Percentiles rank a stretch among this genome's conserved stretches.
phyloP scores from a whole-genome alignment of 768 basidiomycete species.

The Suillus subaureus region DNA sequence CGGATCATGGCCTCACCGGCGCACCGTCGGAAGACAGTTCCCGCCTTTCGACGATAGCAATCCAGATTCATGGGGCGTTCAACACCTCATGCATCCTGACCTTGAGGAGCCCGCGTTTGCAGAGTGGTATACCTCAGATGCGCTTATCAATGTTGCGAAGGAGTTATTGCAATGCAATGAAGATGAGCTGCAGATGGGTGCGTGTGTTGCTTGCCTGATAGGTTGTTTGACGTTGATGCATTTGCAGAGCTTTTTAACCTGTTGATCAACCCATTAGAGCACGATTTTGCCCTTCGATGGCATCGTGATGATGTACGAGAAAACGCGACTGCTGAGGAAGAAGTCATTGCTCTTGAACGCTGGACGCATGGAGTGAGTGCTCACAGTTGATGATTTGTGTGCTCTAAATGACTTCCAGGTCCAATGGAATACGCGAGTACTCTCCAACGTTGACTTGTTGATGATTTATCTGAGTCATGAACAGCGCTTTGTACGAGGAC shows the following conservation, averaged over 20 bases:
- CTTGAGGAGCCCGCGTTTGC: constrained; percentile 61
- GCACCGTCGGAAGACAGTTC: constrained; percentile 79
- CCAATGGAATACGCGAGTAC: constrained; percentile 79
- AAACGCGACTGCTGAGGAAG: constrained; percentile 60
- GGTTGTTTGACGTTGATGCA: background rate
- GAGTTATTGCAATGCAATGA: constrained; percentile 58
- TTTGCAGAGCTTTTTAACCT: constrained; percentile 71
- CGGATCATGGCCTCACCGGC: constrained; percentile 64
- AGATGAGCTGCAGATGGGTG: constrained; percentile 70
- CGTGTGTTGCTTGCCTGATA: constrained; percentile 31
- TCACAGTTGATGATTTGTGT: background rate
- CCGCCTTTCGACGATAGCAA: constrained; percentile 64
- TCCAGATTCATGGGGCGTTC: constrained; percentile 80
- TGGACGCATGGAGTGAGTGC: constrained; percentile 69
- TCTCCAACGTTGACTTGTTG: background rate
- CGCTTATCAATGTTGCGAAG: constrained; percentile 44
- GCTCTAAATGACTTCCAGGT: constrained; percentile 41
- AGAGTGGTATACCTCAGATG: constrained; percentile 66
- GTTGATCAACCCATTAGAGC: constrained; percentile 65
- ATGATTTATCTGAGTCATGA: background rate
- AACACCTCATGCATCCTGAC: constrained; percentile 81
- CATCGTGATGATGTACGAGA: constrained; percentile 76
- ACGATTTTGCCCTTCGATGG: constrained; percentile 76
- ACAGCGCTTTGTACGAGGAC: constrained; percentile 68
- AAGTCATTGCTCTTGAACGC: constrained; percentile 52